Evolutionary conservation across 306 rosid species (phyloP).

Genomic region (Fragaria vesca): DNA sequence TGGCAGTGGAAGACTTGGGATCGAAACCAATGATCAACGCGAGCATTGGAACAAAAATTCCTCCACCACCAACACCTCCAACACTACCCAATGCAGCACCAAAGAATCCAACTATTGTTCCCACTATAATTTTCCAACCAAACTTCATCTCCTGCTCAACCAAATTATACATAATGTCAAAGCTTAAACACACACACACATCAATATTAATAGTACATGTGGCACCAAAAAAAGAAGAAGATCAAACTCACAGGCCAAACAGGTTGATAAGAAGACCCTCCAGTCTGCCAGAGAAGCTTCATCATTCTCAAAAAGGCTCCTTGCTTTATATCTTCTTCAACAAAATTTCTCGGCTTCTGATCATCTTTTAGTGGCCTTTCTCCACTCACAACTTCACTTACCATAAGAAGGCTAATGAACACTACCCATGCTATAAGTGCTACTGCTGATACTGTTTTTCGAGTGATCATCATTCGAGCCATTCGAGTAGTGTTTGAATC

Average conservation of each 20-base stretch:
- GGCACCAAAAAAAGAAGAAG: background rate
- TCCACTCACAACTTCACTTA: conserved; percentile 37
- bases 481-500: conserved; percentile 27
- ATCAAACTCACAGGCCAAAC: conserved; percentile 75
- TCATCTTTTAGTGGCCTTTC: conserved; percentile 54
- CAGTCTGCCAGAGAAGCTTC: conserved; percentile 55
- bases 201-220: background rate
- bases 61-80: conserved; percentile 93
- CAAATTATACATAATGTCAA: conserved; percentile 24
- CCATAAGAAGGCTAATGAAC: conserved; percentile 41
- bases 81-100: conserved; percentile 91
- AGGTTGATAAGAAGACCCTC: conserved; percentile 54
- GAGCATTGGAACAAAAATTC: conserved; percentile 85
- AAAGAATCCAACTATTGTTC: conserved; percentile 73
- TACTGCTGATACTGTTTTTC: conserved; percentile 29
- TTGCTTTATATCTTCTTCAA: conserved; percentile 15
- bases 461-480: conserved; percentile 37
- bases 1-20: conserved; percentile 84
- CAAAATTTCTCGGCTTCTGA: conserved; percentile 13
- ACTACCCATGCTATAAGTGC: conserved; percentile 32
- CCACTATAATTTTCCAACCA: conserved; percentile 68
- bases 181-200: background rate
- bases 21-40: conserved; percentile 79
- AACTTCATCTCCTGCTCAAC: conserved; percentile 71
- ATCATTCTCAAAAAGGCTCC: conserved; percentile 37